Conservation (phyloP, 345 rosid genomes). For the Hibiscus syriacus region DNA sequence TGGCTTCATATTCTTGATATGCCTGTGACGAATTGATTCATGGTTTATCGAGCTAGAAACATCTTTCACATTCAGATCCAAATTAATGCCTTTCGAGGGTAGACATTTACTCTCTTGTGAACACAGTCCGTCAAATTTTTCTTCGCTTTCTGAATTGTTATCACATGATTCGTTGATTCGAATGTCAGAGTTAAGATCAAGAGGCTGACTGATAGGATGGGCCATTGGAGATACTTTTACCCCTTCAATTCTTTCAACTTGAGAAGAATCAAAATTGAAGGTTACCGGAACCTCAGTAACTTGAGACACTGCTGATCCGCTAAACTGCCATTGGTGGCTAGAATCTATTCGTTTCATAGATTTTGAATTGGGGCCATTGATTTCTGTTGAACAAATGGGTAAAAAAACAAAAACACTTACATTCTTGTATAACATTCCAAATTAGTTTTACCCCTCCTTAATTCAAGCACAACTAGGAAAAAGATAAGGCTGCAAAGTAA, state of each 20-base stretch:
- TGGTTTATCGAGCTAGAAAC: no score
- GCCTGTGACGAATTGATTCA: no score
- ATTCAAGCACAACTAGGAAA: no score
- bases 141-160: conserved; percentile 12
- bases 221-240: no score
- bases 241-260: no score
- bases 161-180: conserved; percentile 3
- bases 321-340: conserved; percentile 12
- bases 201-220: conserved; percentile 6
- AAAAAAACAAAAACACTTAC: not conserved
- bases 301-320: conserved; percentile 31
- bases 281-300: conserved; percentile 26
- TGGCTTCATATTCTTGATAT: no score
- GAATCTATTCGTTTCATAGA: conserved; percentile 16
- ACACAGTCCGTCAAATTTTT: conserved; percentile 17
- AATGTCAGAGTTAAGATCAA: no score
- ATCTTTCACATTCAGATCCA: conserved; percentile 52
- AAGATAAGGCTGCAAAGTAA: no score
- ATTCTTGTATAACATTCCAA: no score
- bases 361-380: conserved; percentile 18
- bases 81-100: conserved; percentile 23
- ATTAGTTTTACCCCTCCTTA: no score
- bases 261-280: no score
- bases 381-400: conserved; percentile 12
- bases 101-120: conserved; percentile 26